Evolutionary conservation across 257 asterid species (phyloP).

Genomic region (Hygrophila difformis): DNA sequence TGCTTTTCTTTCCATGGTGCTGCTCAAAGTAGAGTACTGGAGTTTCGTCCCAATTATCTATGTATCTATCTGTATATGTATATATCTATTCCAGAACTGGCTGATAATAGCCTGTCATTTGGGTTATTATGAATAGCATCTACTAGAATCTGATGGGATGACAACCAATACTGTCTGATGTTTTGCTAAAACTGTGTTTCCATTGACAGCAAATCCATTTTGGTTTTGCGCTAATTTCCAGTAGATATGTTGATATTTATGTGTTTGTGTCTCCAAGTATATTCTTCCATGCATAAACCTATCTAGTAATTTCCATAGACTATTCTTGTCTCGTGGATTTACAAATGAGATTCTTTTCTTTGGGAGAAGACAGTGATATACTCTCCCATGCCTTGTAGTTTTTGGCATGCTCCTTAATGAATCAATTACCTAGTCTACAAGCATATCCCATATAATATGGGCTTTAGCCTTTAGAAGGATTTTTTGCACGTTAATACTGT

Average conservation of each 20-base stretch:
- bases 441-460: background rate
- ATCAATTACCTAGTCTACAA: conserved; percentile 18
- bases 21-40: background rate
- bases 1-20: conserved; percentile 5
- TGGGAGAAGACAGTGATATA: conserved; percentile 32
- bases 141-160: too few relatives aligned
- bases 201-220: too few relatives aligned
- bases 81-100: too few relatives aligned
- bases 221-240: too few relatives aligned
- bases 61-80: too few relatives aligned
- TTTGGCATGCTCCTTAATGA: conserved; percentile 29
- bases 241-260: background rate
- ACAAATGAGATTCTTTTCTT: conserved; percentile 47
- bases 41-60: too few relatives aligned
- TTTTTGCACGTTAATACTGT: background rate
- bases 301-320: background rate
- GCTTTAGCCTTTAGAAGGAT: too few relatives aligned
- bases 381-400: conserved; percentile 53
- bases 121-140: too few relatives aligned
- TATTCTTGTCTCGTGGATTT: background rate
- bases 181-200: too few relatives aligned
- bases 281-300: background rate
- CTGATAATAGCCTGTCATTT: too few relatives aligned
- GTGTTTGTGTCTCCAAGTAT: background rate
- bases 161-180: too few relatives aligned